Evolutionary conservation across 331 rosid genomes (phyloP), one percentile per base, ranked within the genome.

Genomic region (Prunus yedoensis): DNA sequence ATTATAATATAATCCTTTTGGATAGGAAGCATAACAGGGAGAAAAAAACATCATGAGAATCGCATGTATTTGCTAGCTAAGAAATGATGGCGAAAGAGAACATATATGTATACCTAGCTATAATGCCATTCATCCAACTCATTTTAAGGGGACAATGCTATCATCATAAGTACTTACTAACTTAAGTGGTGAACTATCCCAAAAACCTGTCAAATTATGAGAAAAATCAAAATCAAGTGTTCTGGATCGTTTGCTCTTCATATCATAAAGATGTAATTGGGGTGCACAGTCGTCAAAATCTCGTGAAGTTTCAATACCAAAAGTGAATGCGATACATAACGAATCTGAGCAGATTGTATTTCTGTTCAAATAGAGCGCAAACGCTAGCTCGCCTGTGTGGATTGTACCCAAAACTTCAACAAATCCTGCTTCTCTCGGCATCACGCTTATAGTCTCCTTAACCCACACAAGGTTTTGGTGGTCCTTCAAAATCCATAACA

Each of bases 401-500:
- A 66, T n/a, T 15, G 17, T 30, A 6, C 67, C 9, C 14, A 28
- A 11, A 3, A 4, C 12, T 4, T 21, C 27, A 62, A 45, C 28
- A 16, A 45, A 13, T 13, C 35, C 17, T 28, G 27, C 28, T 54
- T 54, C 14, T 25, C 2, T 8, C 3, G 0, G 13, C 10, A 46
- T n/a, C 10, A 28, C 11, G 21, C 25, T 14, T 3, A 68, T 50
- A 8, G 41, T 25, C 41, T 68, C 58, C 47, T 45, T 23, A 6
- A 67, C 56, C 73, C 73, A 49, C 45, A 8, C 46, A 5, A 5
- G 20, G 3, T 14, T 46, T 46, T 67, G 10, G 56, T 49, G 25
- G 53, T 68, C 73, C 45, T 49, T 49, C 73, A 68, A 10, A 49
- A 68, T 68, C 73, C 16, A 10, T 2, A 49, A 16, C 73, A 13